Percentiles rank a stretch among this genome's conserved stretches.
Evolutionary conservation across 2,329 filamentous ascomycete species (phyloP).

Genomic region (Leptographium wingfieldii): DNA sequence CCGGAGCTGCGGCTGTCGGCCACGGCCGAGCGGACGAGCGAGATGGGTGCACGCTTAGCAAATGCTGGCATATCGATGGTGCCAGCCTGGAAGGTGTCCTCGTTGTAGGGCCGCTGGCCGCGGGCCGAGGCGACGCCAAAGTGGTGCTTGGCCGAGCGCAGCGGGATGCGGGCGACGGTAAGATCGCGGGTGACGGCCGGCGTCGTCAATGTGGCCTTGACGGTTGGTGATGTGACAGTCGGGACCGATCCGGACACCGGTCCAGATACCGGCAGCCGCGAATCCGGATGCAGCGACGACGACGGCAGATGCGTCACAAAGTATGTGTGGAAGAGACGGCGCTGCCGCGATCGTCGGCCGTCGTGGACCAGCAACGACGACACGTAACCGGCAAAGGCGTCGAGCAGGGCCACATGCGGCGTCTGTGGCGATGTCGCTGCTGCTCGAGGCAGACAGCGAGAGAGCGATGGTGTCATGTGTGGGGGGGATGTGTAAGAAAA

Average conservation of each 20-base stretch:
- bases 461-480: neutral
- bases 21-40: conserved; percentile 31
- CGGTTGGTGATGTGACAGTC: conserved; percentile 23
- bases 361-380: conserved; percentile 8
- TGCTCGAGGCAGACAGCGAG: neutral
- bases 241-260: conserved; percentile 75
- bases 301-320: conserved; percentile 94
- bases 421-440: neutral
- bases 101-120: conserved; percentile 78
- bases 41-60: conserved; percentile 66
- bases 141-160: conserved; percentile 90
- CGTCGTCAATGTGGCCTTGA: conserved; percentile 12
- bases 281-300: conserved; percentile 83
- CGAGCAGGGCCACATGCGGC: conserved; percentile 8
- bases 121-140: conserved; percentile 71
- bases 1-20: conserved; percentile 36
- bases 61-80: conserved; percentile 89
- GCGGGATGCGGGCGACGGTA: conserved; percentile 87
- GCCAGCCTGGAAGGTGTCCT: conserved; percentile 88
- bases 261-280: conserved; percentile 47
- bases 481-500: no score
- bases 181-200: conserved; percentile 48
- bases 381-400: conserved; percentile 13
- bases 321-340: conserved; percentile 71
- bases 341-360: neutral